Percentiles rank a stretch among this genome's conserved stretches.
These are phyloP conservation scores for Talaromyces sp. DNA, from an alignment of 2,329 filamentous ascomycete species.

Conservation along the genomic window DNA sequence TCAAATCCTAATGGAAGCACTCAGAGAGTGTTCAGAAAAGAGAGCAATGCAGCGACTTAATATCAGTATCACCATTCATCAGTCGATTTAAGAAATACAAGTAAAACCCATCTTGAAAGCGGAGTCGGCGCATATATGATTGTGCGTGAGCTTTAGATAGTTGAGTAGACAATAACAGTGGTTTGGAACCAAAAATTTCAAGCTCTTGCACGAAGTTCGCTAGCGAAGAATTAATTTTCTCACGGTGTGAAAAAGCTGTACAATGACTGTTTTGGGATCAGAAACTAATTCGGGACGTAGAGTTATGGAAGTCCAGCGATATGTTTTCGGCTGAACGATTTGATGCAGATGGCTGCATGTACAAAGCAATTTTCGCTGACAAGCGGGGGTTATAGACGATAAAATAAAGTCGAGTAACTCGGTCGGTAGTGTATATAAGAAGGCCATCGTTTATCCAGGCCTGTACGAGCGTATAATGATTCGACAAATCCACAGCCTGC, in stretches of 20 bases:
- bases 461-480: too few species aligned
- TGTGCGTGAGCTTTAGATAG: not conserved
- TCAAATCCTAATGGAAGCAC: not conserved
- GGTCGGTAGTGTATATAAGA: not conserved
- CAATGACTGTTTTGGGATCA: not conserved
- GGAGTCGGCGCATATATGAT: not conserved
- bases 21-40: not conserved
- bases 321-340: not conserved
- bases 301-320: not conserved
- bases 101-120: not conserved
- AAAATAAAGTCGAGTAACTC: not conserved
- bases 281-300: not conserved
- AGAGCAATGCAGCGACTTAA: not conserved
- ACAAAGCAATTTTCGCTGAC: not conserved
- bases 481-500: not conserved
- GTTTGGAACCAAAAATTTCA: not conserved
- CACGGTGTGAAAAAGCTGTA: not conserved
- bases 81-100: not conserved
- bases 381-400: not conserved
- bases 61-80: not conserved
- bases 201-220: not conserved
- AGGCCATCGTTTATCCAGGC: not conserved
- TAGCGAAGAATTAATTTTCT: not conserved
- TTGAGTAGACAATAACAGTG: not conserved
- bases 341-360: not conserved